Evolutionary conservation across 345 rosid species (phyloP).

Genomic region (Ceriops tagal): DNA sequence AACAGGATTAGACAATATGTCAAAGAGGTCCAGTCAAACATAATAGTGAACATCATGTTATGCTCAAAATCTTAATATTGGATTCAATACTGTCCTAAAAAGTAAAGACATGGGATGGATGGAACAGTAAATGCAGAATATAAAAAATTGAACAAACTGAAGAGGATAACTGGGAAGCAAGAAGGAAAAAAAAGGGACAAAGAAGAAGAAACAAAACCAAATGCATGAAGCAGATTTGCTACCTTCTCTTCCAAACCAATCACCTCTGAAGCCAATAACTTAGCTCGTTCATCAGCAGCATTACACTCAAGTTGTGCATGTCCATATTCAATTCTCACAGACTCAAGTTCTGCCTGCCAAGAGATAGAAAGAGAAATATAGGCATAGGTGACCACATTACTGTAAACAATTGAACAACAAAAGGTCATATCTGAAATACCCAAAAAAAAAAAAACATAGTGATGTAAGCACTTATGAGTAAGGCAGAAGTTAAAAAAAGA

Average conservation of each 20-base stretch:
- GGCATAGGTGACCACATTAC: constrained; percentile 8
- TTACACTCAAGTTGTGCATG: constrained; percentile 78
- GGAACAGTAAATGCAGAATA: too few relatives aligned
- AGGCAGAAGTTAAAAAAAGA: too few relatives aligned
- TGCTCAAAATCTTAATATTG: too few relatives aligned
- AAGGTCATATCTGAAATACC: neutral
- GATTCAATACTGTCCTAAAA: too few relatives aligned
- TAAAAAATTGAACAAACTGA: too few relatives aligned
- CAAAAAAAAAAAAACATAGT: neutral
- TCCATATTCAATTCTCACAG: constrained; percentile 58
- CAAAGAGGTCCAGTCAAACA: too few relatives aligned
- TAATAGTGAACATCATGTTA: too few relatives aligned
- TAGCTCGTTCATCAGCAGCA: constrained; percentile 96
- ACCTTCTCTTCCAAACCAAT: constrained; percentile 99
- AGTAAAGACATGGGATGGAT: too few relatives aligned
- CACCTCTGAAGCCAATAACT: constrained; percentile 91
- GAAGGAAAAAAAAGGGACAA: too few relatives aligned
- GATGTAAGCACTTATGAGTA: too few relatives aligned
- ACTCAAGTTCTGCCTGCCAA: constrained; percentile 82
- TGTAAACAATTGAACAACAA: neutral
- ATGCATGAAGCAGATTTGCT: neutral
- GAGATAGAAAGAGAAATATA: constrained; percentile 10
- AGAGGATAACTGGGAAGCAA: too few relatives aligned
- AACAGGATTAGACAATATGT: too few relatives aligned
- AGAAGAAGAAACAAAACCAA: neutral